A percentile compares a stretch with the other conserved stretches of the same genome.
These are phyloP conservation scores for Penstemon eatonii DNA, from an alignment of 257 asterid species.

Conservation along the genomic window DNA sequence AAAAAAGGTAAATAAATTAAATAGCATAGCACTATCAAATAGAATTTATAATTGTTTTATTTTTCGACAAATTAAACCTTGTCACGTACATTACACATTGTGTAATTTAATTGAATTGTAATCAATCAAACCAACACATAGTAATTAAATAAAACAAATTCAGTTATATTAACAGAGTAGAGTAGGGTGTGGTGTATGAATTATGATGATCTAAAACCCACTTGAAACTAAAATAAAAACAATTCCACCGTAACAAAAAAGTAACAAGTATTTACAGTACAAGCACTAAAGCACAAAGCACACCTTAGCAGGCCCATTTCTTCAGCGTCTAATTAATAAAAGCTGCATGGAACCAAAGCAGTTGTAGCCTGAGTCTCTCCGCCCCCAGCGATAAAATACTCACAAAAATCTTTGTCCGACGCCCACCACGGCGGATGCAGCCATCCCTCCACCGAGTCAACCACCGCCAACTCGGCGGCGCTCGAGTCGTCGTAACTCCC, in stretches of 20 bases:
- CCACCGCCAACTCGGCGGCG: conserved; percentile 38
- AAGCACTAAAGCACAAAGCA: conserved; percentile 39
- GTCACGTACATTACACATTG: too few relatives aligned
- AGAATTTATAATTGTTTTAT: too few relatives aligned
- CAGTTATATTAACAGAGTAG: neutral
- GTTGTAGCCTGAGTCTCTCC: conserved; percentile 23
- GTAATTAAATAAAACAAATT: neutral
- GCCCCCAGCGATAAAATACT: conserved; percentile 38
- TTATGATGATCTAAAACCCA: too few relatives aligned
- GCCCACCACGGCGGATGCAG: conserved; percentile 60
- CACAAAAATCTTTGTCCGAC: conserved; percentile 42
- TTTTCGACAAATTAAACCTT: neutral
- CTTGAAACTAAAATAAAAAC: too few relatives aligned
- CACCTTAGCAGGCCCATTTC: conserved; percentile 38
- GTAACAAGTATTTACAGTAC: conserved; percentile 29
- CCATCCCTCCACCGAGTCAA: conserved; percentile 63
- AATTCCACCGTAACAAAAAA: neutral
- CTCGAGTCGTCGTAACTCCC: conserved; percentile 46
- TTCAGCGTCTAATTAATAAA: conserved; percentile 25
- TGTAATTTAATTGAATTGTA: too few relatives aligned
- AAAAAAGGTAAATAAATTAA: too few relatives aligned
- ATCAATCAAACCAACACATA: neutral
- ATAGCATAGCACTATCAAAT: too few relatives aligned
- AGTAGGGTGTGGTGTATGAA: too few relatives aligned
- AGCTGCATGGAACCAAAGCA: conserved; percentile 38